Evolutionary conservation across 495 filamentous ascomycete species (phyloP).

Genomic region (Achaetomiella virescens): DNA sequence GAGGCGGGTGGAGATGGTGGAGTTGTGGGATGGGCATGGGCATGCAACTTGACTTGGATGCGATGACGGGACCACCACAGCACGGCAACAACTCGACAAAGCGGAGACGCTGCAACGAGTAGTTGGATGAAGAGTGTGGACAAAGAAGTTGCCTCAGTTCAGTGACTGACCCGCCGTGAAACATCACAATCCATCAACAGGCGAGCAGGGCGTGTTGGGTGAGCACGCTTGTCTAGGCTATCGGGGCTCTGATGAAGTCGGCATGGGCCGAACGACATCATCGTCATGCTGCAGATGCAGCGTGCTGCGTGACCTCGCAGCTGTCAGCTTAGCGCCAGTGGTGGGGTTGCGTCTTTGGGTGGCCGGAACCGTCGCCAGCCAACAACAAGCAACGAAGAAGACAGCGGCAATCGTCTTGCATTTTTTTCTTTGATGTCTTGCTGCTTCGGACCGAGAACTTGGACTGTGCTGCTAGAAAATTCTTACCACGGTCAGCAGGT

Average conservation of each 20-base stretch:
- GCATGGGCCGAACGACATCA: background rate
- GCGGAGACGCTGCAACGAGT: background rate
- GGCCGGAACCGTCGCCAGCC: background rate
- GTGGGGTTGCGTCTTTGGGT: background rate
- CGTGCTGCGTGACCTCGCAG: background rate
- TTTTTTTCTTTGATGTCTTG: background rate
- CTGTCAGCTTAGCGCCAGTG: background rate
- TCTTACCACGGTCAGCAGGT: background rate
- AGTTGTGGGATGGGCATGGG: background rate
- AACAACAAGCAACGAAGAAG: background rate
- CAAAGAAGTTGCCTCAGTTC: too few species aligned
- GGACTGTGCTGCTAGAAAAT: background rate
- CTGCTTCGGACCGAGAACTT: background rate
- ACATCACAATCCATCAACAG: too few species aligned
- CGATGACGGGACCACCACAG: too few species aligned
- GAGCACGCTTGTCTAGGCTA: too few species aligned
- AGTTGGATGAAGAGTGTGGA: background rate
- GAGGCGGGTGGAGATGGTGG: constrained; percentile 4
- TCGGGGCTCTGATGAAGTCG: background rate
- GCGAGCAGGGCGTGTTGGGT: too few species aligned
- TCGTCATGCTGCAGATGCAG: constrained; percentile 4
- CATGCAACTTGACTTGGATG: background rate
- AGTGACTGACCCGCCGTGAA: too few species aligned
- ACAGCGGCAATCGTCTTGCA: background rate
- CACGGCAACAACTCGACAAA: too few species aligned